A percentile compares a stretch with the other conserved stretches of the same genome.
phyloP scores from a whole-genome alignment of 768 basidiomycete genomes.

The Cystobasidium ongulense region DNA sequence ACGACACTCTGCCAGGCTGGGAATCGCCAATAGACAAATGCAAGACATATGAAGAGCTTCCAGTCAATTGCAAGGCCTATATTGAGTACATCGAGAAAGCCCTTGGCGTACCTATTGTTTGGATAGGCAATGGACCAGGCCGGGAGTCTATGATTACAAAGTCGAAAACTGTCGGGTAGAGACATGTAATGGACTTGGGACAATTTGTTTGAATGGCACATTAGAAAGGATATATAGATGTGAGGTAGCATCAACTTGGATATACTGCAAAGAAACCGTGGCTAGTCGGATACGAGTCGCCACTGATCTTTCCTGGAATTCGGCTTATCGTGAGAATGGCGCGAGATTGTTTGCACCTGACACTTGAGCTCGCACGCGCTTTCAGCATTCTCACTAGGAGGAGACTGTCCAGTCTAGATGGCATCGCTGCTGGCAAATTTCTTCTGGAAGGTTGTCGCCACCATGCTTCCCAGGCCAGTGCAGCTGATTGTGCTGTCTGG shows the following conservation, averaged over 20 bases:
- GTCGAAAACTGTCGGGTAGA: background rate
- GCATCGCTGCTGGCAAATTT: background rate
- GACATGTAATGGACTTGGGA: background rate
- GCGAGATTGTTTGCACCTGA: no score
- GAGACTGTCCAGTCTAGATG: no score
- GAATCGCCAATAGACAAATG: slow-evolving; percentile 61
- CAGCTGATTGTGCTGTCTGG: no score
- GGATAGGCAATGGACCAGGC: slow-evolving; percentile 87
- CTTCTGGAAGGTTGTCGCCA: background rate
- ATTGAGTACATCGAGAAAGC: slow-evolving; percentile 74
- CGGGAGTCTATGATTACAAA: slow-evolving; percentile 63
- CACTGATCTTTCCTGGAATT: background rate
- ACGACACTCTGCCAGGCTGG: slow-evolving; percentile 89
- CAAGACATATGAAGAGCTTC: slow-evolving; percentile 64
- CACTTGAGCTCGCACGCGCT: no score
- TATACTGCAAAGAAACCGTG: background rate
- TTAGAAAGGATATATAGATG: background rate
- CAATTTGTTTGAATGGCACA: no score
- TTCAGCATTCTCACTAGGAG: no score
- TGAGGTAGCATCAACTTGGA: background rate
- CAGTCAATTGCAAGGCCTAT: slow-evolving; percentile 75
- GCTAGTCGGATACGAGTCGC: background rate
- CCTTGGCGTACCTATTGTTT: slow-evolving; percentile 66
- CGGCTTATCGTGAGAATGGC: no score
- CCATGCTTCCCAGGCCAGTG: background rate